Evolutionary conservation across 352 stramenopile genomes (phyloP).

Genomic region (Pythium dissotocum): DNA sequence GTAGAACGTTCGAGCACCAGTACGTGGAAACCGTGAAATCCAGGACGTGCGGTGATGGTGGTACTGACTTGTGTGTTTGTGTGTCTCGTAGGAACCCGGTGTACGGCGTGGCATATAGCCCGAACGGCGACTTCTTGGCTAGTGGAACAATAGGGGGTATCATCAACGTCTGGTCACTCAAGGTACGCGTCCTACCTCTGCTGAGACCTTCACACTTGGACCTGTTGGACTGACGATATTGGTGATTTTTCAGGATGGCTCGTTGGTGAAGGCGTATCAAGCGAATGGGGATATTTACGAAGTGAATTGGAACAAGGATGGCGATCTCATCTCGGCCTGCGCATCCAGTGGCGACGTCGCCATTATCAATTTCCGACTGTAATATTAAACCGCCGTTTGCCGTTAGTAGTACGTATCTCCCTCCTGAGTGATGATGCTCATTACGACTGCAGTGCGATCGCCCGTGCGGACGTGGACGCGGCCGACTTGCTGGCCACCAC

Average conservation of each 20-base stretch:
- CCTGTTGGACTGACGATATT: neutral
- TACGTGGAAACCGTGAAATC: conserved; percentile 42
- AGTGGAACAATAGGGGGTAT: conserved; percentile 96
- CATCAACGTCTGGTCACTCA: conserved; percentile 97
- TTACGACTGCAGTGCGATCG: conserved; percentile 22
- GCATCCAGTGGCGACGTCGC: conserved; percentile 85
- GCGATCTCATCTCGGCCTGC: conserved; percentile 84
- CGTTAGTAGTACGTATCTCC: conserved; percentile 14
- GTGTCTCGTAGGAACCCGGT: conserved; percentile 62
- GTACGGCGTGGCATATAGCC: conserved; percentile 88
- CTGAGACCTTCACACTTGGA: neutral
- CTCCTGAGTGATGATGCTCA: no score
- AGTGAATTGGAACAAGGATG: conserved; percentile 96
- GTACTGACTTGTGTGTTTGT: conserved; percentile 16
- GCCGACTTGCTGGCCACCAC: conserved; percentile 41
- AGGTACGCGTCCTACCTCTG: conserved; percentile 42
- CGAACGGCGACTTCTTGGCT: conserved; percentile 93
- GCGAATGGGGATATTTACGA: conserved; percentile 98
- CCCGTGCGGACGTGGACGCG: conserved; percentile 18
- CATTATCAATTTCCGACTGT: conserved; percentile 91
- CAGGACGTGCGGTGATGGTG: neutral
- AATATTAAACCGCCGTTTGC: conserved; percentile 67
- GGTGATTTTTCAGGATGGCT: conserved; percentile 50
- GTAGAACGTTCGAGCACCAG: conserved; percentile 93
- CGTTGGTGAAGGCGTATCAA: conserved; percentile 87